Evolutionary conservation across 495 filamentous ascomycete genomes (phyloP), one percentile per base, ranked within the genome.

Genomic region (Neurospora sublineolata): DNA sequence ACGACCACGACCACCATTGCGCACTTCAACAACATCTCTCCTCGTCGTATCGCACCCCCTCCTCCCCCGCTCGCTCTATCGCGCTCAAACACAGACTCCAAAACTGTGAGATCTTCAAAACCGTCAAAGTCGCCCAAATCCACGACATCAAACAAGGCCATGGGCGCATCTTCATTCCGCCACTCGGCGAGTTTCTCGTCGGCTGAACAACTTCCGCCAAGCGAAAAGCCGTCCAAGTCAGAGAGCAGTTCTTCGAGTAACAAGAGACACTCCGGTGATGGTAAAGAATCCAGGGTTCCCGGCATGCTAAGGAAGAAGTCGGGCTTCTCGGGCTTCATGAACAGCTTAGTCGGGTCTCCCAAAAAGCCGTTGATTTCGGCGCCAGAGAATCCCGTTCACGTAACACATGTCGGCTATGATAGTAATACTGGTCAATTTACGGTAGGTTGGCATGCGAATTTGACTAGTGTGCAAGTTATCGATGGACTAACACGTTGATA

Each of bases 391-490:
- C 96, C 96, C 12, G 93, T 98, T 37, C 95, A 99, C 79, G 91
- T 99, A 70, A 99, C 96, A 58, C 95, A 99, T 78, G 95, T 99
- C 70, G 94, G 96, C 68, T 97, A 97, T 79, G 94, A 99, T 80
- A 97, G 96, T 82, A 87, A 93, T 75, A 99, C 95, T 4, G 95
- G 95, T 71, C 92, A 97, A 80, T 99, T 97, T 80, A 99, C 95
- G 41, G 93, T 96, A 86, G 73, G 92, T 90, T 42, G 68, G n/a
- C 42, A 44, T 60, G 68, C 37, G n/a, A 7, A 2, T 30, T 68
- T 71, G 20, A 33, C 58, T 3, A 5, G 44, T 42, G 69, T 70
- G 64, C 37, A 68, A 67, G 74, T 73, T 68, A 71, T 69, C 71
- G 71, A 69, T 76, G 42, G 73, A 71, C 78, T 83, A 75, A 82